These are phyloP conservation scores for Fusarium pseudocircinatum DNA, from an alignment of 2,329 filamentous ascomycete genomes.

Conservation along the genomic window DNA sequence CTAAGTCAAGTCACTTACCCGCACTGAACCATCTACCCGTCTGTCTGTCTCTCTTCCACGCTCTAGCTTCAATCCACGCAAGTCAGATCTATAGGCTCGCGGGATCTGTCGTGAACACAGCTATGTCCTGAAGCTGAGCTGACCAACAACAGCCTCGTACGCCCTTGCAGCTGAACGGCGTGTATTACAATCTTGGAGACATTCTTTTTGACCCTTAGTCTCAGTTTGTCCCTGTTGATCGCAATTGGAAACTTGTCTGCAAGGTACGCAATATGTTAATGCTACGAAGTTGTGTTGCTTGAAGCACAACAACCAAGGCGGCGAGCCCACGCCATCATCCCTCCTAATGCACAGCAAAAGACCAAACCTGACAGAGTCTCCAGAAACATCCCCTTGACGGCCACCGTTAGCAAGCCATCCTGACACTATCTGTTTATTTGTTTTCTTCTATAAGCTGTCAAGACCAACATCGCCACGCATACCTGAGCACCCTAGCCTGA, in stretches of 20 bases:
- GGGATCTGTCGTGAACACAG: conserved; percentile 13
- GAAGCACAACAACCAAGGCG: conserved; percentile 1
- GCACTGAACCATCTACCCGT: conserved; percentile 34
- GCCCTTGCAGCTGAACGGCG: conserved; percentile 30
- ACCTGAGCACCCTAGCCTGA: conserved; percentile 32
- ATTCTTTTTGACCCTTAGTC: conserved; percentile 29
- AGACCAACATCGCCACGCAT: conserved; percentile 36
- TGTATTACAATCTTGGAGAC: conserved; percentile 19
- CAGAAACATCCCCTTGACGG: conserved; percentile 6
- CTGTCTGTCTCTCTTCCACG: conserved; percentile 35
- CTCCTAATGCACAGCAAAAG: background rate
- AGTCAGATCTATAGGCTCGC: conserved; percentile 13
- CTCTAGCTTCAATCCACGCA: conserved; percentile 16
- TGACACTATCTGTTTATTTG: conserved; percentile 34
- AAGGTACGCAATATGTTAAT: conserved; percentile 27
- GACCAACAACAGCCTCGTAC: conserved; percentile 37
- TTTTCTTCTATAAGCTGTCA: conserved; percentile 22
- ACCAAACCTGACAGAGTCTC: conserved; percentile 22
- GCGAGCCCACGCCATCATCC: conserved; percentile 12
- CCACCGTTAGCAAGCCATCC: conserved; percentile 35
- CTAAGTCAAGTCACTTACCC: conserved; percentile 39
- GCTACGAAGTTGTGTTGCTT: conserved; percentile 1
- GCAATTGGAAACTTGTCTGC: conserved; percentile 13
- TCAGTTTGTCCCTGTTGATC: conserved; percentile 31
- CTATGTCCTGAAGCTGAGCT: conserved; percentile 27